Evolutionary conservation across 1,284 basidiomycete genomes (phyloP), one percentile per base, ranked within the genome.

Genomic region (Sporisorium sorghi): DNA sequence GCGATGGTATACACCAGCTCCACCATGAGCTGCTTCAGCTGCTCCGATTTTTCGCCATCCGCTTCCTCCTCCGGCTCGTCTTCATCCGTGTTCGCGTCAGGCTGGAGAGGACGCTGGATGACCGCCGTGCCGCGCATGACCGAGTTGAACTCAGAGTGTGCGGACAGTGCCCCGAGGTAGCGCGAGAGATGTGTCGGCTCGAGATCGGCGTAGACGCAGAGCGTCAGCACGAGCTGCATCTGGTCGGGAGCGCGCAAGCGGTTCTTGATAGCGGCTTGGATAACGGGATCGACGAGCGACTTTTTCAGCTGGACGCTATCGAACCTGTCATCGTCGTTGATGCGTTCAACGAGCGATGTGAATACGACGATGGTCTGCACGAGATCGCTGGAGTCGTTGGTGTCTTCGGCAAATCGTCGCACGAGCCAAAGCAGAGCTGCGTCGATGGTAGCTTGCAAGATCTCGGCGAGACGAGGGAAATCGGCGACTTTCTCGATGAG

Each of bases 281-380:
- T 80, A 24, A 93, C 85, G 0, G 92, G 90, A 66, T 97, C 94
- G 0, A 89, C 90, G 8, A 91, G 84, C 72, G 91, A 88, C 1
- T 87, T 74, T 69, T 90, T 91, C 37, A 90, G 84, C 44, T 67
- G 64, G n/a, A 76, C 21, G 5, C n/a, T n/a, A n/a, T 43, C 15
- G 6, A 63, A n/a, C 2, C 37, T 11, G 0, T 43, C 9, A 33
- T 51, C 44, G 19, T 19, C 40, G n/a, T 24, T 28, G 33, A 48
- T 12, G 28, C 54, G 40, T 19, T 71, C 42, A 1, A 79, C 11
- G 5, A 77, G 58, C 7, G 40, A 24, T 8, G 58, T 57, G 50
- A 80, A 66, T 0, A 58, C n/a, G 7, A 17, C 30, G 47, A 76
- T 70, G 15, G 60, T 46, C 12, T 54, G 55, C 11, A 75, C 61